Evolutionary conservation across 169 alveolate species (phyloP).

Genomic region (Eimeria maxima): DNA sequence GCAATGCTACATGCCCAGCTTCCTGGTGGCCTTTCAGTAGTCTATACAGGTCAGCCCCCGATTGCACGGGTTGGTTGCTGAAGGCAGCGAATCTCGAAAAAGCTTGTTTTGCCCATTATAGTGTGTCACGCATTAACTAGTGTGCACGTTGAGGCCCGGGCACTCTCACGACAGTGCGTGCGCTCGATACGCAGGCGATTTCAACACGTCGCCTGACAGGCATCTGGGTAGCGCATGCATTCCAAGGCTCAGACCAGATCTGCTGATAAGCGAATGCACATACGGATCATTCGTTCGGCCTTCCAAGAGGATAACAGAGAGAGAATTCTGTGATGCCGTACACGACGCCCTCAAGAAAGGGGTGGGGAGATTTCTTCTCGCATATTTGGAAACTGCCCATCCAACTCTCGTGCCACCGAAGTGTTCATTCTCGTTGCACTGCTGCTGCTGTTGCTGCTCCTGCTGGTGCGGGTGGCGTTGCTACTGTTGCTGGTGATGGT

Average conservation of each 20-base stretch:
- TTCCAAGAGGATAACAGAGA: slow-evolving; percentile 97
- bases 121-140: background rate
- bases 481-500: background rate
- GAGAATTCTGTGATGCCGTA: slow-evolving; percentile 96
- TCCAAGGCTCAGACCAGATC: slow-evolving; percentile 96
- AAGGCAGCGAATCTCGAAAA: background rate
- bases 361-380: slow-evolving; percentile 62
- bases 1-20: slow-evolving; percentile 98
- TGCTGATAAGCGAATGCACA: slow-evolving; percentile 97
- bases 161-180: background rate
- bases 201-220: slow-evolving; percentile 97
- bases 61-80: background rate
- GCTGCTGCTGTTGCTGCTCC: no score
- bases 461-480: no score
- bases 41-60: slow-evolving; percentile 96
- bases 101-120: background rate
- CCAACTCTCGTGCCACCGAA: background rate
- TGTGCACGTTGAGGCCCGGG: background rate
- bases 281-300: slow-evolving; percentile 98
- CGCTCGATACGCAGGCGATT: slow-evolving; percentile 92
- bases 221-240: slow-evolving; percentile 84
- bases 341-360: slow-evolving; percentile 91
- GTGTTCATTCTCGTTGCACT: background rate
- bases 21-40: slow-evolving; percentile 83
- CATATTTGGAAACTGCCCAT: background rate